Percentiles rank a stretch among this genome's conserved stretches.
Evolutionary conservation across 2,329 filamentous ascomycete genomes (phyloP).

Genomic region (Epichloe coenophiala): DNA sequence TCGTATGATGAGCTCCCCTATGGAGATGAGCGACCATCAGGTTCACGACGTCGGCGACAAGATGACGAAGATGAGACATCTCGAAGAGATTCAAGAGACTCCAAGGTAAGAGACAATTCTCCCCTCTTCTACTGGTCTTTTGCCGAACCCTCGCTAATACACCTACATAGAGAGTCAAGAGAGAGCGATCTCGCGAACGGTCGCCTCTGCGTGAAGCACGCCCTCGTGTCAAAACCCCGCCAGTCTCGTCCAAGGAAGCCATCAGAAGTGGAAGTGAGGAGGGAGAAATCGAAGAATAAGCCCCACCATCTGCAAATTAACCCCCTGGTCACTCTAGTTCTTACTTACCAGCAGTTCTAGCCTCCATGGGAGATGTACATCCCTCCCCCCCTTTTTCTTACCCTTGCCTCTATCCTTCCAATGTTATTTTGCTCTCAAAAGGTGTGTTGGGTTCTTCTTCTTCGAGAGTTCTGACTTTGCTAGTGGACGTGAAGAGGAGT

Average conservation of each 20-base stretch:
- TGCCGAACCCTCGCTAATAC: slow-evolving; percentile 13
- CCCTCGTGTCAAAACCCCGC: slow-evolving; percentile 44
- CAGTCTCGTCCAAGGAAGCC: slow-evolving; percentile 29
- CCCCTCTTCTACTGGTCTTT: too few species aligned
- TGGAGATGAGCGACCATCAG: slow-evolving; percentile 56
- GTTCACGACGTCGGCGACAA: slow-evolving; percentile 60
- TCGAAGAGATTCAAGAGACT: slow-evolving; percentile 50
- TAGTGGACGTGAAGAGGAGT: background rate
- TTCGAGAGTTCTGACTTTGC: background rate
- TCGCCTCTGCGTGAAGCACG: slow-evolving; percentile 44
- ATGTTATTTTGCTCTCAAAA: background rate
- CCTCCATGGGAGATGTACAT: background rate
- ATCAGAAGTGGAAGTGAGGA: slow-evolving; percentile 74
- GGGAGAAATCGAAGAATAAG: slow-evolving; percentile 78
- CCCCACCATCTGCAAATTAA: background rate
- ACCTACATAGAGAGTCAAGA: slow-evolving; percentile 37
- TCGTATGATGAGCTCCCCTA: slow-evolving; percentile 79
- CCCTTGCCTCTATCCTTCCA: background rate
- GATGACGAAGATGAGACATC: slow-evolving; percentile 63
- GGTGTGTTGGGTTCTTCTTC: background rate
- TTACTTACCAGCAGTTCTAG: slow-evolving; percentile 4
- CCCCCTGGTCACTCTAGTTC: background rate
- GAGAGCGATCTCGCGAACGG: slow-evolving; percentile 46
- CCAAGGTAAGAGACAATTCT: slow-evolving; percentile 39
- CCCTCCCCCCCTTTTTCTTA: too few species aligned